These are phyloP conservation scores for Plectosphaerella sp. DNA, from an alignment of 2,329 filamentous ascomycete genomes.

Conservation along the genomic window DNA sequence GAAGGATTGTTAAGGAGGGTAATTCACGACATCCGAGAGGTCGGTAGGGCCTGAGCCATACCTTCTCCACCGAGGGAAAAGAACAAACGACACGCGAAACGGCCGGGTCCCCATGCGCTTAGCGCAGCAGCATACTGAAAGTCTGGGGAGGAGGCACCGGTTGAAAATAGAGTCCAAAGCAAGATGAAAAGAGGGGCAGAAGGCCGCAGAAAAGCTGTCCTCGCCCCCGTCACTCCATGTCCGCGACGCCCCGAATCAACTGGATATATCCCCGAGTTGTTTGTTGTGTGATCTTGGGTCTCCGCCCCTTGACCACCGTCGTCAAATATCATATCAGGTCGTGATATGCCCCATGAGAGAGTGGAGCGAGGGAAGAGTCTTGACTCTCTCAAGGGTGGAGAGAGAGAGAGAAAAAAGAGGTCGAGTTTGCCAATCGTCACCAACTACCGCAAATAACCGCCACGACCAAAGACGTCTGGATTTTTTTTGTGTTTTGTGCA, in stretches of 20 bases:
- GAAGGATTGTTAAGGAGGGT: too few relatives aligned
- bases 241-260: not conserved
- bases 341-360: conserved; percentile 9
- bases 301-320: not conserved
- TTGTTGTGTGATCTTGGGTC: too few relatives aligned
- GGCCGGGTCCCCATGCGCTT: too few relatives aligned
- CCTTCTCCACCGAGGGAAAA: too few relatives aligned
- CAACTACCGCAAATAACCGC: not conserved
- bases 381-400: conserved; percentile 13
- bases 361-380: conserved; percentile 2
- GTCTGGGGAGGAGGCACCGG: too few relatives aligned
- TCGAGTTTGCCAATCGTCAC: not conserved
- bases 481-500: conserved; percentile 3
- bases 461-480: not conserved
- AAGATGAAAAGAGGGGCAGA: too few relatives aligned
- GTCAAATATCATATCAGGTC: conserved; percentile 3
- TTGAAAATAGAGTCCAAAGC: too few relatives aligned
- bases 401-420: conserved; percentile 4
- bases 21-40: too few relatives aligned
- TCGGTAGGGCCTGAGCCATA: too few relatives aligned
- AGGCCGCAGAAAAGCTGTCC: too few relatives aligned
- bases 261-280: not conserved
- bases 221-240: not conserved
- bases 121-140: too few relatives aligned
- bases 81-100: too few relatives aligned